phyloP scores from a whole-genome alignment of 2,329 filamentous ascomycete genomes.

The Fusarium begoniae region DNA sequence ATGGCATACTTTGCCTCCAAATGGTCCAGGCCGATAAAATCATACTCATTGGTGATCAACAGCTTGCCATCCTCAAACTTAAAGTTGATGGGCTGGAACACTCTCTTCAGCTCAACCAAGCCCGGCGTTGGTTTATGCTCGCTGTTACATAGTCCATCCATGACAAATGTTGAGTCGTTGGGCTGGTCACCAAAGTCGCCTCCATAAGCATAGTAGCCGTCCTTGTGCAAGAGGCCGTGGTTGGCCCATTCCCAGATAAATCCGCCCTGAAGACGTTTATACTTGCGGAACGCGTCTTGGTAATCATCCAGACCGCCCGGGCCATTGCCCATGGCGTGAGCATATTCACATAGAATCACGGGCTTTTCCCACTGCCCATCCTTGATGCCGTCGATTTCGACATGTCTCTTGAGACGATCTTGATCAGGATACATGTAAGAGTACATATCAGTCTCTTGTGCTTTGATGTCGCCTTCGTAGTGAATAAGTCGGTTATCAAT shows the following conservation, averaged over 20 bases:
- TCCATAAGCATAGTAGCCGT: constrained; percentile 13
- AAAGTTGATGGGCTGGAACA: constrained; percentile 5
- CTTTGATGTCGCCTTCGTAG: constrained; percentile 14
- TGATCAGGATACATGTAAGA: constrained; percentile 17
- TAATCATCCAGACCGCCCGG: constrained; percentile 1
- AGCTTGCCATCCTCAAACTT: not conserved
- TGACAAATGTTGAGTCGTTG: constrained; percentile 3
- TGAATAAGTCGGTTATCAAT: constrained; percentile 8
- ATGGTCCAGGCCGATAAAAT: not conserved
- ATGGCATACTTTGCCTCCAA: not conserved
- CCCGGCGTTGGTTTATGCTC: constrained; percentile 6
- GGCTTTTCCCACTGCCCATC: constrained; percentile 8
- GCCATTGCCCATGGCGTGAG: constrained; percentile 1
- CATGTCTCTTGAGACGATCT: constrained; percentile 1
- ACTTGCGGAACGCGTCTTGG: not conserved
- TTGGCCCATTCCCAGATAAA: constrained; percentile 23
- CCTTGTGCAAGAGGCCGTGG: constrained; percentile 2
- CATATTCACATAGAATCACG: constrained; percentile 10
- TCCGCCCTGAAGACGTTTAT: constrained; percentile 3
- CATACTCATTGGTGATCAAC: not conserved
- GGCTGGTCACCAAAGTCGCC: constrained; percentile 14
- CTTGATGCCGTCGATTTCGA: not conserved
- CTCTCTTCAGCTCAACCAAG: not conserved
- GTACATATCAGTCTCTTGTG: constrained; percentile 14
- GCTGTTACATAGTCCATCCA: constrained; percentile 10